These are phyloP conservation scores for Cladorrhinum sp. DNA, from an alignment of 2,329 filamentous ascomycete species.

Conservation along the genomic window DNA sequence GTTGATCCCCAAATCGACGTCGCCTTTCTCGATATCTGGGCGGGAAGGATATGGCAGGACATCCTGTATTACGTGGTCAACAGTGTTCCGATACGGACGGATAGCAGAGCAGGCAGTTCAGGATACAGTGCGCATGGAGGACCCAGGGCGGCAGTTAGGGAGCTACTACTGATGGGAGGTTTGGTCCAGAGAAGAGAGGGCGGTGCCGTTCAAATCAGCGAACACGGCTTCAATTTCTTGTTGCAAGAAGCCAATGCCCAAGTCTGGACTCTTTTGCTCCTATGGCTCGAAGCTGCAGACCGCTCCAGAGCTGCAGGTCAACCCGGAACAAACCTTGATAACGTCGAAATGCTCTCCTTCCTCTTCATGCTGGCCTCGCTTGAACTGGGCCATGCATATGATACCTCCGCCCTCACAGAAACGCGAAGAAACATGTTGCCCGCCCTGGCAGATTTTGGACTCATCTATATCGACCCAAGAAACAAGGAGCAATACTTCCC, in stretches of 20 bases:
- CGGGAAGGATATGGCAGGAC: slow-evolving; percentile 87
- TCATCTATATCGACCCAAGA: slow-evolving; percentile 69
- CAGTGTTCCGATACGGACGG: slow-evolving; percentile 50
- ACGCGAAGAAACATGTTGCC: slow-evolving; percentile 86
- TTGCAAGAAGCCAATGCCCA: slow-evolving; percentile 94
- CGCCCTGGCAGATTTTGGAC: slow-evolving; percentile 85
- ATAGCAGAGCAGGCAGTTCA: slow-evolving; percentile 43
- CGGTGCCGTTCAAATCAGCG: slow-evolving; percentile 70
- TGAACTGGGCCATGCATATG: slow-evolving; percentile 88
- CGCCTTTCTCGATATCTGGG: slow-evolving; percentile 76
- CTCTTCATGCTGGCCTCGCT: slow-evolving; percentile 93
- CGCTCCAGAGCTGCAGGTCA: slow-evolving; percentile 44
- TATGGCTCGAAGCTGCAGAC: slow-evolving; percentile 86
- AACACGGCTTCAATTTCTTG: slow-evolving; percentile 90
- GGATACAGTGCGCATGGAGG: slow-evolving; percentile 47
- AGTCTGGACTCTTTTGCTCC: slow-evolving; percentile 90
- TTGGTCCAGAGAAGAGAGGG: slow-evolving; percentile 63
- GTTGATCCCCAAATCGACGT: slow-evolving; percentile 63
- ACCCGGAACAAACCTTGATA: slow-evolving; percentile 66
- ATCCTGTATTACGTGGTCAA: slow-evolving; percentile 95
- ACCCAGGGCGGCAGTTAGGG: slow-evolving; percentile 76
- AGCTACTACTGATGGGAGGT: slow-evolving; percentile 74
- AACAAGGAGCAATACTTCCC: slow-evolving; percentile 72
- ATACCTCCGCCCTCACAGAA: slow-evolving; percentile 75
- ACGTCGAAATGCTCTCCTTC: slow-evolving; percentile 92